Base-by-base conservation (phyloP, 805 yeast genomes). In the Saccharomyces mikatae region DNA sequence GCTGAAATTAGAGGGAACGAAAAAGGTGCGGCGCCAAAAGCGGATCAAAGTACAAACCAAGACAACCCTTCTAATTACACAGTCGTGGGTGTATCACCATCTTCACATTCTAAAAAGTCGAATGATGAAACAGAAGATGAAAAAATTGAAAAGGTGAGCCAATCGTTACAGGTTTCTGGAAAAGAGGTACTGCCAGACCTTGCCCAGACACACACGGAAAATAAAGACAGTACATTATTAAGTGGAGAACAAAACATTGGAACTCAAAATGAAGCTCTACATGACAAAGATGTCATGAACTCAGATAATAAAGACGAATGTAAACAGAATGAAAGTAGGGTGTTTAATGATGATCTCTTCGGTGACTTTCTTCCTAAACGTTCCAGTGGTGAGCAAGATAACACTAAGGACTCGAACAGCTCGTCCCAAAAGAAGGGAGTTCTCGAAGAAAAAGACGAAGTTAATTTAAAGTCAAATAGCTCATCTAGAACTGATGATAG, bases 281-380 rank as follows among this genome's bases (percentile, higher is more conserved):
- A 24, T 36, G 24, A 5, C 3, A 22, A 8, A 17, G 44, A 36
- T 9, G 22, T 36, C 6, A 4, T 8, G 10, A 36, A 36, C 44
- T 6, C 22, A 6, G 13, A 17, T n/a, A 24, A 17, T 36, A 8
- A 36, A 8, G 24, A 36, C 10, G 44, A 36, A 36, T 10, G 10
- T 22, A 36, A 17, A 36, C 44, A 36, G 24, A 36, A 36, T 36
- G 50, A 64, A 47, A 62, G 65, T 46, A 58, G 58, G 50, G 52
- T 66, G 1, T 69, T 67, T 52, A 61, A 67, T 41, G 64, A 62
- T 46, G 72, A 69, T 46, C 55, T 66, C 8, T 69, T 62, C 52
- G 70, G 68, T 17, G 70, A 65, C 29, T 59, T 64, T 26, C 51
- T 52, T 28, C 50, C 56, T 4, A 56, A 50, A 17, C 41, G 27